Evolutionary conservation across 2,329 filamentous ascomycete genomes (phyloP).

Genomic region (Aureobasidium zeae): DNA sequence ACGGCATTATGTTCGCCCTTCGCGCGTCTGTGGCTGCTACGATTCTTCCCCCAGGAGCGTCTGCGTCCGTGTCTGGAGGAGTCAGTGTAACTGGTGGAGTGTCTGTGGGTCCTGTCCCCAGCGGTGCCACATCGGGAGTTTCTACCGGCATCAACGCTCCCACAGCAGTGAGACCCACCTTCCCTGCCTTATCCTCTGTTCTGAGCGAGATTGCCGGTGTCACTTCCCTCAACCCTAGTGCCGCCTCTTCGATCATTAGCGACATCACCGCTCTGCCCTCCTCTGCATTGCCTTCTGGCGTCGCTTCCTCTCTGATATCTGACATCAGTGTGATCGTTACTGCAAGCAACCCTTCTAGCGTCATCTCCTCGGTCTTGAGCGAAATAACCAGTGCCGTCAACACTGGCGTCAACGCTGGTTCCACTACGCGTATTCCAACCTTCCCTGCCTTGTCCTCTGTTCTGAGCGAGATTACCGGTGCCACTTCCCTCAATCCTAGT

Average conservation of each 20-base stretch:
- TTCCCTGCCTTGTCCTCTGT: too few relatives aligned
- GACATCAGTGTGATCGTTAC: background rate
- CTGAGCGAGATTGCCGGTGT: too few relatives aligned
- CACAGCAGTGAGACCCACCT: too few relatives aligned
- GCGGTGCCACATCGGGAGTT: background rate
- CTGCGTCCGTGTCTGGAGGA: background rate
- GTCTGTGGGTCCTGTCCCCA: background rate
- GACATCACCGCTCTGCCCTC: background rate
- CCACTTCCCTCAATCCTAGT: too few relatives aligned
- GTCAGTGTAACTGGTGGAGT: too few relatives aligned
- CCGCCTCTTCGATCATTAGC: background rate
- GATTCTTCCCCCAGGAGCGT: background rate
- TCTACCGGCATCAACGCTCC: too few relatives aligned
- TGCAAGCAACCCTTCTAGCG: background rate
- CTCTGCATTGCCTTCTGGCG: background rate
- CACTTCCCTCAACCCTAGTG: too few relatives aligned
- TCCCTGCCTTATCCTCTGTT: too few relatives aligned
- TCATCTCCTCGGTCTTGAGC: background rate
- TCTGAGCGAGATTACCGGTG: too few relatives aligned
- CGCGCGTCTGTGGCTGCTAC: background rate
- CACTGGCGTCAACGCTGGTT: too few relatives aligned
- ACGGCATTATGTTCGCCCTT: constrained; percentile 7
- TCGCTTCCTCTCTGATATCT: background rate
- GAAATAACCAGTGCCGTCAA: background rate
- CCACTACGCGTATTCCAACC: too few relatives aligned